Percentiles rank a stretch among this genome's conserved stretches.
Evolutionary conservation across 1,284 basidiomycete species (phyloP).

Genomic region (Malassezia caprae): DNA sequence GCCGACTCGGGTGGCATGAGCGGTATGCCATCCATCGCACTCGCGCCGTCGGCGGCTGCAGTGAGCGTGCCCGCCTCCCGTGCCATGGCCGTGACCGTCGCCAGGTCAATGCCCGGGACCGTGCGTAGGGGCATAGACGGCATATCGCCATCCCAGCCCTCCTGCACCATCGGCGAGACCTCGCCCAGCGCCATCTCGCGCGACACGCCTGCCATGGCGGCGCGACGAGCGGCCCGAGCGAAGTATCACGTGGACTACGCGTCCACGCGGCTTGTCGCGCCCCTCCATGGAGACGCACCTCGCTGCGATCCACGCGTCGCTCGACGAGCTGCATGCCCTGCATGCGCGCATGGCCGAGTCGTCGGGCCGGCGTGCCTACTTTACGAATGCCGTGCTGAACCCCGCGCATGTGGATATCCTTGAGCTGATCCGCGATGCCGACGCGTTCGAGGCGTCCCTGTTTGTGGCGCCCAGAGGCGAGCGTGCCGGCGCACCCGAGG

Average conservation of each 20-base stretch:
- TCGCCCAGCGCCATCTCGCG: background rate
- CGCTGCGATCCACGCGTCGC: slow-evolving; percentile 30
- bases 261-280: background rate
- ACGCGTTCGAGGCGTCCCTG: slow-evolving; percentile 34
- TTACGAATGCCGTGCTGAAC: slow-evolving; percentile 40
- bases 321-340: slow-evolving; percentile 29
- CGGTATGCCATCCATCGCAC: slow-evolving; percentile 7
- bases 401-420: slow-evolving; percentile 30
- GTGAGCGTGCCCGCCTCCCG: slow-evolving; percentile 1
- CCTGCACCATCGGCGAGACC: background rate
- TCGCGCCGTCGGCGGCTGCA: background rate
- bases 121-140: background rate
- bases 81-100: slow-evolving; percentile 5
- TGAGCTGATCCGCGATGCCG: slow-evolving; percentile 42
- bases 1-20: slow-evolving; percentile 36
- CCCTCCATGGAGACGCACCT: slow-evolving; percentile 36
- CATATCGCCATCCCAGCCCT: background rate
- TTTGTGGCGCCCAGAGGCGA: slow-evolving; percentile 16
- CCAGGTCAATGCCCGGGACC: background rate
- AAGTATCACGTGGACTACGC: background rate
- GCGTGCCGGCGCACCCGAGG: background rate
- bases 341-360: slow-evolving; percentile 5
- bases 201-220: background rate
- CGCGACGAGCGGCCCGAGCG: background rate
- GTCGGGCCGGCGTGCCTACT: slow-evolving; percentile 21